These are phyloP conservation scores for Peronospora farinosa DNA, from an alignment of 352 stramenopile species.

Conservation along the genomic window DNA sequence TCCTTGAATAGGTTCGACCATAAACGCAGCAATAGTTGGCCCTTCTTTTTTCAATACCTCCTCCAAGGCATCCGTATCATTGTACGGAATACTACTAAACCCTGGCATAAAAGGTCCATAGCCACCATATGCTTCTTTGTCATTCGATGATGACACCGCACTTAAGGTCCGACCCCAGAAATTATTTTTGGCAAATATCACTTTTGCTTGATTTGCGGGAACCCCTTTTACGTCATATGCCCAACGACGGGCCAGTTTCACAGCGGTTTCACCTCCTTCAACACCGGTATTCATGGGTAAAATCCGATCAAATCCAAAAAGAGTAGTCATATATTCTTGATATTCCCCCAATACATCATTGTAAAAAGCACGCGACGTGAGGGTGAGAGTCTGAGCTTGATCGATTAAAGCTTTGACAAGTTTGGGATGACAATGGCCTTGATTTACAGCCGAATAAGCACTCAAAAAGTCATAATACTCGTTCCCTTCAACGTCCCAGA, in stretches of 20 bases:
- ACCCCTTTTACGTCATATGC: constrained; percentile 98
- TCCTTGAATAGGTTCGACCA: constrained; percentile 99
- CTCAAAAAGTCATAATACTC: constrained; percentile 98
- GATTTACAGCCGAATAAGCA: constrained; percentile 88
- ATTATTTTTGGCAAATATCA: constrained; percentile 97
- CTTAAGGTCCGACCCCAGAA: constrained; percentile 98
- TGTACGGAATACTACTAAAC: constrained; percentile 91
- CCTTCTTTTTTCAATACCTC: constrained; percentile 68
- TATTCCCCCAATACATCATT: constrained; percentile 97
- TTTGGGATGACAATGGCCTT: constrained; percentile 97
- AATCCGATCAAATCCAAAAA: constrained; percentile 97
- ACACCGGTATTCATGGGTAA: constrained; percentile 99
- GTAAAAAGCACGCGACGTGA: constrained; percentile 98
- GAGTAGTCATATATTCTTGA: constrained; percentile 93
- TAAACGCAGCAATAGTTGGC: constrained; percentile 94
- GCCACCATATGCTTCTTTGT: constrained; percentile 73
- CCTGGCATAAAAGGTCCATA: constrained; percentile 98
- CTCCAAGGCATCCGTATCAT: constrained; percentile 89
- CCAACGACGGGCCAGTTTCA: constrained; percentile 96
- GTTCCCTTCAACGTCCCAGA: constrained; percentile 95
- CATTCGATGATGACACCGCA: constrained; percentile 93
- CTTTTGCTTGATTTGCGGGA: constrained; percentile 79
- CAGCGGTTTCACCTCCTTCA: constrained; percentile 96
- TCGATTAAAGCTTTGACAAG: constrained; percentile 92
- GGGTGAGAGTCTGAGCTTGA: constrained; percentile 91